Base-by-base conservation (phyloP, 768 basidiomycete species). In the Auricularia cornea region DNA sequence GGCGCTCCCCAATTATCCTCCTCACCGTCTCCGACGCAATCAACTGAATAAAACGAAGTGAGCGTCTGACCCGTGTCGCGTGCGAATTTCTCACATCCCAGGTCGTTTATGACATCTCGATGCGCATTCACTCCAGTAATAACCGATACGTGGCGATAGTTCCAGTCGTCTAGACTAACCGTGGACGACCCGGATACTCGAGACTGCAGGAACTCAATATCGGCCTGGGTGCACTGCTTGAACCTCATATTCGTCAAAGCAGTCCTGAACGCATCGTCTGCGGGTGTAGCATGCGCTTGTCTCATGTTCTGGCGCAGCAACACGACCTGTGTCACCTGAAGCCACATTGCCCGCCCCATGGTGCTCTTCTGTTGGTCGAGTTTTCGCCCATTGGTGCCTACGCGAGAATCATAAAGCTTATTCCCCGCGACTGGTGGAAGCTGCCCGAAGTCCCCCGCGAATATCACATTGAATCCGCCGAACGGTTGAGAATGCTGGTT, bases 181-280 rank as follows among this genome's bases (percentile, higher is more conserved):
- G 11, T 23, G 10, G 16, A 20, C 23, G 18, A 6, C 6, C 6
- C 44, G 6, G 20, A 10, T 6, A 48, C 44, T 5, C 11, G 10
- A 20, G 18, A 14, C 18, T 48, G 11, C 18, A 48, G 44, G 23
- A 48, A 48, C 44, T 1, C 18, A 18, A 48, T 5, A 23, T 48
- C 44, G 18, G 16, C 44, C 23, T 48, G 18, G 16, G 10, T 20
- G 18, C 44, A 48, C 20, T 23, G 11, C 18, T 23, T 48, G 44
- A 20, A 23, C 6, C 44, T 10, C 44, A 48, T 48, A 48, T 48
- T 48, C 44, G 20, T 23, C 12, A 48, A 18, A 1, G 63, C 60
- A 33, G 23, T 31, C 80, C 67, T 23, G 83, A 79, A 33, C 70
- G 74, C 57, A 80, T 81, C 1, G 73, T 71, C 77, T 81, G 79